Evolutionary conservation across 148 eudicot species (phyloP), one percentile per base, ranked within the genome.

Genomic region (Salicornia ramosissima): DNA sequence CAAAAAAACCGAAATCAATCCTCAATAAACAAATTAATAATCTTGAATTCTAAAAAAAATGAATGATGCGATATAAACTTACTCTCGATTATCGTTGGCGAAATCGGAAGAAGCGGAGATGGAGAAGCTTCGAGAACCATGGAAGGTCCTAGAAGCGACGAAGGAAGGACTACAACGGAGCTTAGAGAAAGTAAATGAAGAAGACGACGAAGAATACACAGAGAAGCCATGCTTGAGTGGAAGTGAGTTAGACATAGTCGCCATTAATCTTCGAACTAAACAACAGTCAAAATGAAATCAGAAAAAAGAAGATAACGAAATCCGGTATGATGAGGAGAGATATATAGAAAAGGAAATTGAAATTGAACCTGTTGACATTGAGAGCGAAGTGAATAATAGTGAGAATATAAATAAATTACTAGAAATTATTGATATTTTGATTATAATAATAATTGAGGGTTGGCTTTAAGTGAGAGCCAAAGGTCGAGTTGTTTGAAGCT

Each of bases 1-100:
- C 7, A 33, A 36, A 4, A 30, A 33, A 66, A 47, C 24, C 49
- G 60, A 68, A 74, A 50, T 46, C 34, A 69, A 75, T 15, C 50
- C 2, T 78, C 26, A 21, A 57, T 52, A 34, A 25, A 11, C 4
- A 7, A 54, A 5, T 18, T 10, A 62, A 49, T 4, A 2, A 22
- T 10, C 46, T 34, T 24, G 11, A 24, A 0, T 51, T 2, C 40
- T 15, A 12, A 14, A 16, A 40, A 21, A 43, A 21, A 43, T 6
- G 0, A 22, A 26, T 12, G 26, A 60, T 2, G 13, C 2, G n/a
- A 65, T 36, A 65, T 36, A 6, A 53, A 21, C 63, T 40, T 56
- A 93, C 98, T 93, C 98, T 67, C 96, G 84, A 73, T 90, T 93
- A 18, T 90, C 94, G 64, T 93, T 93, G 66, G 87, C 90, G 71